These are phyloP conservation scores for Mortierella claussenii DNA, from an alignment of 192 early-diverging fungal species.

Conservation along the genomic window DNA sequence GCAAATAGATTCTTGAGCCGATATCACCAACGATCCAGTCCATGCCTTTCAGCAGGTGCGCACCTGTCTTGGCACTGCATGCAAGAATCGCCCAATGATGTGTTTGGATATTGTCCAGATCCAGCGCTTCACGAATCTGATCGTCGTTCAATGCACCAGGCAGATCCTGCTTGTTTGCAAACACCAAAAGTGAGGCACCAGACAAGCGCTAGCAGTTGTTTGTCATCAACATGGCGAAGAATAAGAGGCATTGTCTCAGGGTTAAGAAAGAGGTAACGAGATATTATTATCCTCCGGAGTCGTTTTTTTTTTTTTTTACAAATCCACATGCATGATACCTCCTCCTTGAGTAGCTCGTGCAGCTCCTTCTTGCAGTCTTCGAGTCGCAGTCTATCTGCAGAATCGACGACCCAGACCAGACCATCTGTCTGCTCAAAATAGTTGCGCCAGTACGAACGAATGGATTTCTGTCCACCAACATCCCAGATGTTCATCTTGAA, in stretches of 20 bases:
- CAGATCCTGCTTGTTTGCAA: slow-evolving; percentile 99
- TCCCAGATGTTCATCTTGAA: slow-evolving; percentile 96
- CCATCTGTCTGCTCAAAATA: slow-evolving; percentile 99
- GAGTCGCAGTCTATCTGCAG: slow-evolving; percentile 85
- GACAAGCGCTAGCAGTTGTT: slow-evolving; percentile 72
- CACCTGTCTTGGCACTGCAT: slow-evolving; percentile 91
- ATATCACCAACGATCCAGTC: slow-evolving; percentile 96
- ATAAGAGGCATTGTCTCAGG: neutral
- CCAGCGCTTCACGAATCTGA: slow-evolving; percentile 78
- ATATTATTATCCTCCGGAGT: no score
- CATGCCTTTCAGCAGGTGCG: slow-evolving; percentile 88
- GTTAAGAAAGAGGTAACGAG: no score
- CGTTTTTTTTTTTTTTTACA: no score
- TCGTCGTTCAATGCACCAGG: slow-evolving; percentile 77
- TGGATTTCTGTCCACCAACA: slow-evolving; percentile 96
- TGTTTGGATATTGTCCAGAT: slow-evolving; percentile 75
- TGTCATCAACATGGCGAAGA: neutral
- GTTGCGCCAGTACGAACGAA: slow-evolving; percentile 98
- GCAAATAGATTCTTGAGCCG: slow-evolving; percentile 85
- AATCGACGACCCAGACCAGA: slow-evolving; percentile 98
- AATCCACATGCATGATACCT: slow-evolving; percentile 62
- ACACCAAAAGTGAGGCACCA: slow-evolving; percentile 92
- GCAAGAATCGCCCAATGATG: slow-evolving; percentile 95
- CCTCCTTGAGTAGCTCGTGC: slow-evolving; percentile 83
- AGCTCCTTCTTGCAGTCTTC: slow-evolving; percentile 86